Conservation (phyloP, 1,284 basidiomycete genomes). For the Amylostereum chailletii region DNA sequence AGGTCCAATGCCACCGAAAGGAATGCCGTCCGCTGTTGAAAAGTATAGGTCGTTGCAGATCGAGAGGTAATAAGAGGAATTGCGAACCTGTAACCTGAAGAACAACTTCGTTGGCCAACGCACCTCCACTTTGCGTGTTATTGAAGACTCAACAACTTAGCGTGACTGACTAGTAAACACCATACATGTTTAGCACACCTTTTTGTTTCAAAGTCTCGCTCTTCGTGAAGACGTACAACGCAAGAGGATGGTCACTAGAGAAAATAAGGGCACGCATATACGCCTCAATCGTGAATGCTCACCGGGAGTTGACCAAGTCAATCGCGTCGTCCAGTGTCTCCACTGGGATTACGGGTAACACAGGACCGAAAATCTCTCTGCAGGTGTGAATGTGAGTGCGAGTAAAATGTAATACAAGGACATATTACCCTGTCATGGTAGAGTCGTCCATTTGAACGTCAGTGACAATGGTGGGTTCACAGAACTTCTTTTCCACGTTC, state of each 20-base stretch:
- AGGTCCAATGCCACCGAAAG: constrained; percentile 66
- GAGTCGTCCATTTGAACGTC: constrained; percentile 59
- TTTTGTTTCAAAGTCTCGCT: constrained; percentile 53
- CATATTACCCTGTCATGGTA: constrained; percentile 60
- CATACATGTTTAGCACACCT: constrained; percentile 26
- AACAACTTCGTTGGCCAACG: constrained; percentile 58
- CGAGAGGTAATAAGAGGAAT: neutral
- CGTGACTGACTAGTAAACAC: neutral
- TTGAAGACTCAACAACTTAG: constrained; percentile 40
- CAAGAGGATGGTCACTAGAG: constrained; percentile 64
- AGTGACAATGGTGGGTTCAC: constrained; percentile 63
- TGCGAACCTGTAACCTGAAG: constrained; percentile 44
- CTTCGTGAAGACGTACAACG: constrained; percentile 69
- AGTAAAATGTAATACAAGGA: neutral
- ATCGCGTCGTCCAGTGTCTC: constrained; percentile 68
- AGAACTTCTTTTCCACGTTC: constrained; percentile 48
- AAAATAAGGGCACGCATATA: neutral
- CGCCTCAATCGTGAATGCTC: constrained; percentile 11
- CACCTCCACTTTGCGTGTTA: constrained; percentile 60
- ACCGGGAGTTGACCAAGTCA: constrained; percentile 56
- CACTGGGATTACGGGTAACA: constrained; percentile 71
- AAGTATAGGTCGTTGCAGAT: neutral
- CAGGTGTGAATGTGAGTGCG: neutral
- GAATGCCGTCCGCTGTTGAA: constrained; percentile 47
- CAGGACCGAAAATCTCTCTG: constrained; percentile 30